Evolutionary conservation across 805 yeast species (phyloP), one percentile per base, ranked within the genome.

Genomic region (Hanseniaspora clermontiae): DNA sequence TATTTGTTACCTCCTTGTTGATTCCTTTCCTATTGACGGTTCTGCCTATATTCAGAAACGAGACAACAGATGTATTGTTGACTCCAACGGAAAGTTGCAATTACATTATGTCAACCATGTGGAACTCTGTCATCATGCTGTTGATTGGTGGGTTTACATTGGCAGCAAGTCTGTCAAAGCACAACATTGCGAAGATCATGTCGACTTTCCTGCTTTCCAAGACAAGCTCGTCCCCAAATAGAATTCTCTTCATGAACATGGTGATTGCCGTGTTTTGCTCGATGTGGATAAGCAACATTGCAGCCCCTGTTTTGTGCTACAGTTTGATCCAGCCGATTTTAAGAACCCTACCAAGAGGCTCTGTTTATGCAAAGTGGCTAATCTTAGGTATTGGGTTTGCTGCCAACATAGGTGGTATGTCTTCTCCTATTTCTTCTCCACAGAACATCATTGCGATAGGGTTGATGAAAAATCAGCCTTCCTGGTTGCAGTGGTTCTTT

Each of bases 211-310:
- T 91, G 58, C 73, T 93, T 57, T 79, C 89, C 2, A 77, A 79
- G 51, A 95, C 95, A 1, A 96, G 97, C 11, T 85, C 91, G 5
- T 81, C 83, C 60, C 97, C 97, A 11, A 77, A 83, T 37, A 76
- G 79, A 42, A 83, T 91, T 24, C 72, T 90, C 38, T 70, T 90
- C 45, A 79, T 91, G 5, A 82, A 88, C 59, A 88, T 93, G 97
- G 71, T 77, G 49, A 91, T 91, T 36, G 87, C 97, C 0, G 73
- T 90, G 42, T 81, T 91, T 64, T 81, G 87, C 43, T 82, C 95
- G 5, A 89, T 91, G 87, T 90, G 96, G 95, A 93, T 91, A 42
- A 84, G 95, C 29, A 91, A 91, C 67, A 97, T 91, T 45, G 98
- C 98, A 0, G 93, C 97, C 0, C 98, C 98, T 0, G 97, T 91